Base-by-base conservation (phyloP, 345 rosid genomes). In the Eucalyptus curtisii region DNA sequence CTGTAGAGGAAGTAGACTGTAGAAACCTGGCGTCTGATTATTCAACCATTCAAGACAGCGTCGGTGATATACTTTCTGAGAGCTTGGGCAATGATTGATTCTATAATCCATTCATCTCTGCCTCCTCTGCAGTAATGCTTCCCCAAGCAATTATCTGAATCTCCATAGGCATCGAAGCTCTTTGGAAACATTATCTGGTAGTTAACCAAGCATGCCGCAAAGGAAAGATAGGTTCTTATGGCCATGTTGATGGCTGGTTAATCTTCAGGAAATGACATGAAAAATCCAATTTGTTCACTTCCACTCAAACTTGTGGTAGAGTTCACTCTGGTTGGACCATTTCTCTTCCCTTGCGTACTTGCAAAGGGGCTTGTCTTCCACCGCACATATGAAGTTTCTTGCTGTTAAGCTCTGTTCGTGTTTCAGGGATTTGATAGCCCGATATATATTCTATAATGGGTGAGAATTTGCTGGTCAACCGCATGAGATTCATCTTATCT, bases 61-160 rank as follows among this genome's bases (percentile, higher is more conserved):
- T 94, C 33, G 25, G 91, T 68, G 87, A 87, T 88, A 92, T 93
- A 71, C 96, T 94, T 50, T 90, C 89, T 2, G 93, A 92, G 88
- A 93, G 92, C 52, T 87, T 61, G 71, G 87, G 61, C 27, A 45
- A 76, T 20, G 27, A 76, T 76, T 76, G 82, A 76, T 76, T 76
- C 84, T 24, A 40, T 20, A 20, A 76, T 20, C 84, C 84, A 10
- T 76, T 76, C 15, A 40, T 76, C 47, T 19, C 45, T 40, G 20
- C 47, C 45, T 76, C 84, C 84, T 40, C 47, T 76, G 30, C 47
- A 20, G 84, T 20, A 10, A 40, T 40, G 27, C 30, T 20, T 13
- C 84, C 47, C 24, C 47, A 40, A 40, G 84, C 84, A 20, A 76
- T 22, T 76, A 24, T 19, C 81, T 71, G 40, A 37, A 71, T 71